phyloP scores from a whole-genome alignment of 805 yeast genomes.

The Metschnikowia cerradonensis region DNA sequence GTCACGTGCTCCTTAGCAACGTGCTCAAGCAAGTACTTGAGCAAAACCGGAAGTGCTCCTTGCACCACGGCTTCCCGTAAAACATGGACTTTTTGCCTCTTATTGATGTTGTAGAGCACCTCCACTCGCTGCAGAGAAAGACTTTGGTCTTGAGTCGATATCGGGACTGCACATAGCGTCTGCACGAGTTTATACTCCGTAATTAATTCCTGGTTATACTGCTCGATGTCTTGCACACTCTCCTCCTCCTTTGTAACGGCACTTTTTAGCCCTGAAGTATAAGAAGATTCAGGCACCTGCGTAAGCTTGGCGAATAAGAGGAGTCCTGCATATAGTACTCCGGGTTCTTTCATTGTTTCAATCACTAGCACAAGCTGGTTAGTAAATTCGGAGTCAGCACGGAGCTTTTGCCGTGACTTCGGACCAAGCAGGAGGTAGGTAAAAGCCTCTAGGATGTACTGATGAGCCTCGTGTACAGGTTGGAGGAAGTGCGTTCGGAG shows the following conservation, averaged over 20 bases:
- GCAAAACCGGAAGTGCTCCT: slow-evolving; percentile 39
- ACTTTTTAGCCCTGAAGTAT: slow-evolving; percentile 32
- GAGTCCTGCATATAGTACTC: slow-evolving; percentile 40
- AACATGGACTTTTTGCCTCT: slow-evolving; percentile 20
- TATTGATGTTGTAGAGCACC: slow-evolving; percentile 34
- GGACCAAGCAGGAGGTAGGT: slow-evolving; percentile 15
- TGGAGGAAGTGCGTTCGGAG: slow-evolving; percentile 3
- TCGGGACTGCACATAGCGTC: slow-evolving; percentile 6
- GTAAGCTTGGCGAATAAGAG: slow-evolving; percentile 40
- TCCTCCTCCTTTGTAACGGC: slow-evolving; percentile 20
- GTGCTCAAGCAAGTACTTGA: slow-evolving; percentile 35
- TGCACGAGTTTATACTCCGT: slow-evolving; percentile 21
- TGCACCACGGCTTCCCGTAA: slow-evolving; percentile 42
- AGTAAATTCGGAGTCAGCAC: slow-evolving; percentile 11
- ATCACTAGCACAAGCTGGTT: slow-evolving; percentile 12
- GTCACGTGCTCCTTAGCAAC: slow-evolving; percentile 21
- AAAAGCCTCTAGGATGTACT: slow-evolving; percentile 11
- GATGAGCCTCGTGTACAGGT: background rate
- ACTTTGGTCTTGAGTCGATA: background rate
- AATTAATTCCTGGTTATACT: slow-evolving; percentile 30
- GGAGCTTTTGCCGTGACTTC: slow-evolving; percentile 8
- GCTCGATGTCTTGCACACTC: slow-evolving; percentile 23
- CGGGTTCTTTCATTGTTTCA: slow-evolving; percentile 9
- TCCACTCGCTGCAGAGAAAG: slow-evolving; percentile 14
- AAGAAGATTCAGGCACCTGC: slow-evolving; percentile 12